phyloP scores from a whole-genome alignment of 2,329 filamentous ascomycete genomes.

The Pyrenophora graminea region DNA sequence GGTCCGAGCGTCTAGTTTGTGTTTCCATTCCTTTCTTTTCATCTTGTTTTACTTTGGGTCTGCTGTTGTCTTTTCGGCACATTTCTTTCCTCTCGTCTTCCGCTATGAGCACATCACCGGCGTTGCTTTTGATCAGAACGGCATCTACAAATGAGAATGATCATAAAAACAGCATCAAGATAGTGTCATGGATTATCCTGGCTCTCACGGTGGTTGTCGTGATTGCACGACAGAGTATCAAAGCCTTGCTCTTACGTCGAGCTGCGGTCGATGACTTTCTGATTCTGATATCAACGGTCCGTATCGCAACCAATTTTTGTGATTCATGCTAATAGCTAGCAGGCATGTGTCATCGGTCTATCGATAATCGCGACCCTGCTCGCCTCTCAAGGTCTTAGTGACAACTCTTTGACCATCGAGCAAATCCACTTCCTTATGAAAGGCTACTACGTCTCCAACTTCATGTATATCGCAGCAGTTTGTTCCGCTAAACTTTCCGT shows the following conservation, averaged over 20 bases:
- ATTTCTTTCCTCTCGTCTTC: not conserved
- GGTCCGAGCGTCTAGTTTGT: not conserved
- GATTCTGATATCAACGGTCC: conserved; percentile 39
- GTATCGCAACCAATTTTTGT: not conserved
- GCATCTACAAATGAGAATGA: conserved; percentile 14
- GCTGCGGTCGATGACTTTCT: conserved; percentile 35
- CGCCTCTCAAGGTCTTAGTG: conserved; percentile 32
- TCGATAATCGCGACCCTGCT: conserved; percentile 32
- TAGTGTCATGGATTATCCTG: conserved; percentile 34
- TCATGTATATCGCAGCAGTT: conserved; percentile 37
- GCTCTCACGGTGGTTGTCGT: conserved; percentile 30
- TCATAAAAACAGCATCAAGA: conserved; percentile 26
- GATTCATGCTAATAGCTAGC: conserved; percentile 9
- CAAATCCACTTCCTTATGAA: conserved; percentile 34
- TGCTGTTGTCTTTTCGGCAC: conserved; percentile 9
- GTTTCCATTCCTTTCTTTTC: conserved; percentile 15
- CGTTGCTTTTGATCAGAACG: conserved; percentile 10
- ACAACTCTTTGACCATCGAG: conserved; percentile 18
- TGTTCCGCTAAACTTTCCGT: conserved; percentile 41
- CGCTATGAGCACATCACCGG: conserved; percentile 23
- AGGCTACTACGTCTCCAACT: conserved; percentile 39
- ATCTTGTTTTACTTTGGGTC: conserved; percentile 15
- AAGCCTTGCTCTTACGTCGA: conserved; percentile 30
- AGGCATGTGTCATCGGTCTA: conserved; percentile 36
- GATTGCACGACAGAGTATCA: conserved; percentile 33